These are phyloP conservation scores for Fomes fomentarius DNA, from an alignment of 1,284 basidiomycete species.

Conservation along the genomic window DNA sequence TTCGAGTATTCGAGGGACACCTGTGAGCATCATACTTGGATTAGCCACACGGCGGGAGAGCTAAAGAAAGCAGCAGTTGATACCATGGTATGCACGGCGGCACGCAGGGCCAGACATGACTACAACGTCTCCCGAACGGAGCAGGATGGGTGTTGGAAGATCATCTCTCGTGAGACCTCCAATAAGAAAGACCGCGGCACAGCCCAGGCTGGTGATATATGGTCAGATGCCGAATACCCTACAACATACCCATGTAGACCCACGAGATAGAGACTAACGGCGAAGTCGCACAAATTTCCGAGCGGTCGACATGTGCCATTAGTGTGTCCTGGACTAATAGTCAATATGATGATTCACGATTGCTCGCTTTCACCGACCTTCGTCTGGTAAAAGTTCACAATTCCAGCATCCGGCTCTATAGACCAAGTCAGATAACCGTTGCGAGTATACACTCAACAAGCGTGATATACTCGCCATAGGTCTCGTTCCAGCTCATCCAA, in stretches of 20 bases:
- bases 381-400: slow-evolving; percentile 90
- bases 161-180: slow-evolving; percentile 78
- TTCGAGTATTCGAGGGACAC: slow-evolving; percentile 87
- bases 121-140: slow-evolving; percentile 88
- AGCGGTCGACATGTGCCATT: slow-evolving; percentile 93
- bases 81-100: slow-evolving; percentile 85
- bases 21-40: too few species aligned
- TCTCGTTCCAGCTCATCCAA: slow-evolving; percentile 73
- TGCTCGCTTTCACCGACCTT: too few species aligned
- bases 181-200: slow-evolving; percentile 87
- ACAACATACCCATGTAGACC: too few species aligned
- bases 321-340: slow-evolving; percentile 71
- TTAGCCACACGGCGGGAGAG: too few species aligned
- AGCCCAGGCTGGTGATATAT: slow-evolving; percentile 67
- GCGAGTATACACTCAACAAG: not conserved
- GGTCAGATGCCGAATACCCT: too few species aligned
- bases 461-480: slow-evolving; percentile 60
- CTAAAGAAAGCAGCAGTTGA: too few species aligned
- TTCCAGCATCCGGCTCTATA: slow-evolving; percentile 89
- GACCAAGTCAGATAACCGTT: not conserved
- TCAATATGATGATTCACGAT: too few species aligned
- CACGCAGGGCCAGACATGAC: slow-evolving; percentile 89
- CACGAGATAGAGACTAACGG: slow-evolving; percentile 92
- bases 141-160: slow-evolving; percentile 77
- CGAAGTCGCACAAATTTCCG: slow-evolving; percentile 84